Conservation (phyloP, 192 early-diverging fungal species). For the Cladochytrium replicatum region DNA sequence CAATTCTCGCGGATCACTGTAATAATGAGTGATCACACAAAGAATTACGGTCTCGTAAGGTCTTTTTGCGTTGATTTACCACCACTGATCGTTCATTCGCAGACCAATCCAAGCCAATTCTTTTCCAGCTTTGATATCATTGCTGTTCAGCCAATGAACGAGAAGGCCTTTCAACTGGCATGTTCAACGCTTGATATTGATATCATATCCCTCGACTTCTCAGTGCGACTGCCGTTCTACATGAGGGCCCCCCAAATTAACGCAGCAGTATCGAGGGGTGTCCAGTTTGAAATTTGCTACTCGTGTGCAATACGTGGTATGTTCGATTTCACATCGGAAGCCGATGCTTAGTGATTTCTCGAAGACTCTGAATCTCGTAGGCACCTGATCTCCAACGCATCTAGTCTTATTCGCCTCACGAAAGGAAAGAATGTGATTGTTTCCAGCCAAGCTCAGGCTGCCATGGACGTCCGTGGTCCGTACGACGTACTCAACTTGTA, state of each 20-base stretch:
- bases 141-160: conserved; percentile 59
- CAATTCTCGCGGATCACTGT: conserved; percentile 50
- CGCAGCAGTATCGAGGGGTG: conserved; percentile 58
- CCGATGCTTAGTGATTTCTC: conserved; percentile 4
- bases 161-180: conserved; percentile 62
- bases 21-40: conserved; percentile 43
- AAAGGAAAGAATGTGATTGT: conserved; percentile 72
- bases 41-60: conserved; percentile 46
- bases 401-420: conserved; percentile 53
- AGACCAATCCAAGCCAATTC: background rate
- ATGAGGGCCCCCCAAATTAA: conserved; percentile 56
- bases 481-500: conserved; percentile 75
- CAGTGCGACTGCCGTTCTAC: conserved; percentile 53
- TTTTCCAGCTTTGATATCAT: conserved; percentile 44
- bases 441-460: conserved; percentile 54
- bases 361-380: conserved; percentile 49
- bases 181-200: conserved; percentile 64
- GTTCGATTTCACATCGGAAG: conserved; percentile 1
- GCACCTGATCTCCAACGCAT: conserved; percentile 58
- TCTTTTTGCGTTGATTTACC: background rate
- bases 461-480: conserved; percentile 62
- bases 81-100: background rate
- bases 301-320: conserved; percentile 54
- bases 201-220: conserved; percentile 69
- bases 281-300: conserved; percentile 74